Base-by-base conservation (phyloP, 2,329 filamentous ascomycete species). In the Ophiostoma piceae region DNA sequence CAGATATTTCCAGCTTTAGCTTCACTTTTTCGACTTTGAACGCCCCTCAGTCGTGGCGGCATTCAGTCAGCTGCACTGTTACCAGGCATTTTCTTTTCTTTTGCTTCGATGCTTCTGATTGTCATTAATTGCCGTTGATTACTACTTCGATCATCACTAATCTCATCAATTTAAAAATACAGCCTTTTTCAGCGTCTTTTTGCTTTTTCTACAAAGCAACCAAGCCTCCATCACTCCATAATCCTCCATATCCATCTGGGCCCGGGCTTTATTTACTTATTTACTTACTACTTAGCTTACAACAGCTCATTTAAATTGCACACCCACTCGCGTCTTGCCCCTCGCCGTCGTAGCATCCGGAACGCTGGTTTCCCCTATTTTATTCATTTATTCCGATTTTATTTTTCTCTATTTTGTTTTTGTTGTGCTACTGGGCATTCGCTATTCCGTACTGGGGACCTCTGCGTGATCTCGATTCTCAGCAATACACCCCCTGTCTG, bases 301-400 rank as follows among this genome's bases (percentile, higher is more conserved):
- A 29, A 8, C 66, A 66, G 69, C 69, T 68, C 69, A 66, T 70
- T 70, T 66, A 66, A 70, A 71, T 69, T 69, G 62, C 67, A 67
- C 57, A 62, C 67, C 29, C 35, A 37, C 43, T 60, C 41, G 41
- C 68, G 51, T 35, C 65, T 67, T 69, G 70, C 67, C 70, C 70
- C 70, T 71, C 70, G 70, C 67, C 70, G 35, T 43, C 32, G 68
- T 71, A 66, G 65, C 70, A 71, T 68, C 68, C 54, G 51, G 64
- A 41, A 35, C 66, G 19, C 69, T 68, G 67, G 37, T 29, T 71
- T 67, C 70, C 68, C 68, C 66, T 69, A 69, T 69, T 54, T 65
- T 54, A 32, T 7, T 47, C 5, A 16, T 67, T 67, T 19, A 14
- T 47, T 51, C 26, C 22, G 26, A 19, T 51, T 67, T 47, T 19